Percentiles rank a stretch among this genome's conserved stretches.
These are phyloP conservation scores for Phellinidium pouzarii DNA, from an alignment of 1,284 basidiomycete genomes.

Conservation along the genomic window DNA sequence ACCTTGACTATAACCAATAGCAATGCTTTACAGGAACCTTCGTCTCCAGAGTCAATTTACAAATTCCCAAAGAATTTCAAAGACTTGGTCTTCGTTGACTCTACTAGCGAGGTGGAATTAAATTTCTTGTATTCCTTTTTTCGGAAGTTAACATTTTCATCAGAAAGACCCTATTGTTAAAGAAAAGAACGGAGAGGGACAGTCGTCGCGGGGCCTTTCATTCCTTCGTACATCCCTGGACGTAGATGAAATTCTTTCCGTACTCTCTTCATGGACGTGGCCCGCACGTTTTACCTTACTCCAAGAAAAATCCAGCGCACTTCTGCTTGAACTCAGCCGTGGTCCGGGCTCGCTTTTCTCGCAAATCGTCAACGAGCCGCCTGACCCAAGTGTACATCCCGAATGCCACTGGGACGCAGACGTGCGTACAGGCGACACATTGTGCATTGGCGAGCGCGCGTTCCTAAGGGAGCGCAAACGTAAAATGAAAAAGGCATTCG, in stretches of 20 bases:
- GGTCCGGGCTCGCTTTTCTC: slow-evolving; percentile 33
- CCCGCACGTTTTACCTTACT: slow-evolving; percentile 25
- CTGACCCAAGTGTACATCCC: slow-evolving; percentile 29
- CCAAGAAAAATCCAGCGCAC: slow-evolving; percentile 26
- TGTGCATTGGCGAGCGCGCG: slow-evolving; percentile 32
- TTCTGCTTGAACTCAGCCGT: slow-evolving; percentile 31
- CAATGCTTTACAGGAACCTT: background rate
- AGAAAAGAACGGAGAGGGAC: background rate
- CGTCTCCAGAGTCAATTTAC: background rate
- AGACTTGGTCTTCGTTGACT: background rate
- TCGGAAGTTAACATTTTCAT: background rate
- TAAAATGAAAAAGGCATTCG: slow-evolving; percentile 30
- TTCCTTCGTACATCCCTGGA: slow-evolving; percentile 25
- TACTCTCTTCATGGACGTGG: slow-evolving; percentile 29
- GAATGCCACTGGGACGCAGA: slow-evolving; percentile 37
- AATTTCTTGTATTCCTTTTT: background rate
- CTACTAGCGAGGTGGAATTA: background rate
- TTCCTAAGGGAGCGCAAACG: slow-evolving; percentile 31
- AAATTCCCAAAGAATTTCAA: background rate
- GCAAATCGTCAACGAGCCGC: slow-evolving; percentile 27
- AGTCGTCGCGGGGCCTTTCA: slow-evolving; percentile 26
- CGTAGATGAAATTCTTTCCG: slow-evolving; percentile 24
- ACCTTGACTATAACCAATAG: background rate
- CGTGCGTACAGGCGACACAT: slow-evolving; percentile 33
- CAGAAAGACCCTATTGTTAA: background rate